Base-by-base conservation (phyloP, 148 eudicot species). In the Agrostemma githago region DNA sequence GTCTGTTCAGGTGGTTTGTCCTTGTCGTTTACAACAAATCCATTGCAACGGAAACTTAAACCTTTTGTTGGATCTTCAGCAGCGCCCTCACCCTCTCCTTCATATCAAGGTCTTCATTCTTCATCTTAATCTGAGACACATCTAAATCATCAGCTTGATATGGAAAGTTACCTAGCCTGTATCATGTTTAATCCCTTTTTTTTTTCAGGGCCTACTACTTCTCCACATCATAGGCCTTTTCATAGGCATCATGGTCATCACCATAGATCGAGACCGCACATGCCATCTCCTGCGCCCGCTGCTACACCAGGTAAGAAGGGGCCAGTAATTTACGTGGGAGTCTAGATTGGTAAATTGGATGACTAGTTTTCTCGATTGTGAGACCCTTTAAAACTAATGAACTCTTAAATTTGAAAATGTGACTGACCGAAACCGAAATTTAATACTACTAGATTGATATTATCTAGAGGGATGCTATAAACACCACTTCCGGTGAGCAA, bases 21-120 rank as follows among this genome's bases (percentile, higher is more conserved):
- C 42, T 72, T 81, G 42, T 68, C 80, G 80, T 53, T 84, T 66
- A 61, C 70, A 39, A 63, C n/a, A 48, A 19, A 72, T 46, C 81
- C 3, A 39, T 79, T 20, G 72, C 67, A 40, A 57, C 39, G 54
- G 9, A 77, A 65, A 65, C 57, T 60, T 68, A 82, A 77, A 72
- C 84, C 86, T 71, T 76, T 70, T 75, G 44, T 61, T 42, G 79
- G 80, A 71, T 79, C 85, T 70, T 77, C 83, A 7, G 48, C 73
- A 59, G 82, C 79, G 12, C 88, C 87, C 37, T 78, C 86, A 80
- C 89, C 90, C 58, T 85, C 96, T 82, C 90, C 91, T 5, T 34
- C 80, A 44, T 57, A 83, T 83, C 88, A 70, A 84, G 96, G 98
- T 90, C 81, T 60, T 58, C 34, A 64, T 37, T 53, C 6, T 71